phyloP scores from a whole-genome alignment of 352 stramenopile genomes.

The Pythium plurisporium region DNA sequence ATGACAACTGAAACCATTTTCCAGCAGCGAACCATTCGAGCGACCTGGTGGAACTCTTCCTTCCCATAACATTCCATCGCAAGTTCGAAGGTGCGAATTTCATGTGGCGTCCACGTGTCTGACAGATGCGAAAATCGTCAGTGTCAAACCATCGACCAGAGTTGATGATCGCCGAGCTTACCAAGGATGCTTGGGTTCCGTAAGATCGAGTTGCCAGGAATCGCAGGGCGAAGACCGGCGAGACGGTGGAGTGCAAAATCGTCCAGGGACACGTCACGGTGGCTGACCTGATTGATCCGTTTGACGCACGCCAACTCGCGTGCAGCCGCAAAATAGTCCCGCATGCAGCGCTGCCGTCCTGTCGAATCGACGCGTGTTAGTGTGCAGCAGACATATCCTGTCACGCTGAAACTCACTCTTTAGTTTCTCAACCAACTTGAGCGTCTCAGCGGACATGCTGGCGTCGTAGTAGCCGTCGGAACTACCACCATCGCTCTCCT shows the following conservation, averaged over 20 bases:
- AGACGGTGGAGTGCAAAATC: conserved; percentile 57
- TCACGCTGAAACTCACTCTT: conserved; percentile 34
- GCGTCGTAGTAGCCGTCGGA: conserved; percentile 38
- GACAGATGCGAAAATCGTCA: too few species aligned
- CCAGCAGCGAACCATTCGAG: conserved; percentile 73
- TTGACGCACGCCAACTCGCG: conserved; percentile 32
- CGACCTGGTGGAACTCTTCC: conserved; percentile 71
- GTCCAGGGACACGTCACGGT: conserved; percentile 18
- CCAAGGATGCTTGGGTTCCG: conserved; percentile 40
- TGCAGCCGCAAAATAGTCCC: conserved; percentile 62
- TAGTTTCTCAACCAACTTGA: conserved; percentile 58
- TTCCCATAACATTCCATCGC: conserved; percentile 85
- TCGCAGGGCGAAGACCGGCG: conserved; percentile 39
- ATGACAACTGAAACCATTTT: too few species aligned
- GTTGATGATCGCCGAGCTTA: conserved; percentile 17
- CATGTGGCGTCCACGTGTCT: conserved; percentile 77
- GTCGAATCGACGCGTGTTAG: background rate
- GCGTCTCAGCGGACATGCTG: conserved; percentile 47
- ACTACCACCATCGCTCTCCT: conserved; percentile 18
- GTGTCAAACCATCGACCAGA: too few species aligned
- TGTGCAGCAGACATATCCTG: background rate
- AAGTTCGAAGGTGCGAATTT: conserved; percentile 82
- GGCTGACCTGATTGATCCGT: conserved; percentile 30
- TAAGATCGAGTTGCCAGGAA: conserved; percentile 43
- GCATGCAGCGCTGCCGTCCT: conserved; percentile 64